Conservation (phyloP, 129 eudicot genomes). For the sunflower (Helianthus annuus) region DNA sequence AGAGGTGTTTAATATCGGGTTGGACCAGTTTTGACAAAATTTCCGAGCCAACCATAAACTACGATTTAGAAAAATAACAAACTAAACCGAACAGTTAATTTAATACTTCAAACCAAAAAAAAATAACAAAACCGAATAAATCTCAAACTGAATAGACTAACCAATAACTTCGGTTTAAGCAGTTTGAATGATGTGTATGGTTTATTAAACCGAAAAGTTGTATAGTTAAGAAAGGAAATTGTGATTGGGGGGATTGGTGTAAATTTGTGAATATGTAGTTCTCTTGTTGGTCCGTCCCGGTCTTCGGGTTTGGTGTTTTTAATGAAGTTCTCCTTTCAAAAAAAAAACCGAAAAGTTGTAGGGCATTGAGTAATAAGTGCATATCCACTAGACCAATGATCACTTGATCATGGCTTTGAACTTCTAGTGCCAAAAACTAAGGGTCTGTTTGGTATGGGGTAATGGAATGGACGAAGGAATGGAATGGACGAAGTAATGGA, state of each 20-base stretch:
- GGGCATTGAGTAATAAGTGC: conserved; percentile 2
- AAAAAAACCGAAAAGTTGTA: conserved; percentile 5
- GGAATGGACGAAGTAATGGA: too few relatives aligned
- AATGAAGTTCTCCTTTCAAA: too few relatives aligned
- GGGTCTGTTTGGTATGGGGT: too few relatives aligned
- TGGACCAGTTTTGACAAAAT: neutral
- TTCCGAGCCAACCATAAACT: neutral
- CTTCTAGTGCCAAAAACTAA: conserved; percentile 29
- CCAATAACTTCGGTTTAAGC: too few relatives aligned
- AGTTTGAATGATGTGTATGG: too few relatives aligned
- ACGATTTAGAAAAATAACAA: neutral
- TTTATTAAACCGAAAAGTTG: neutral
- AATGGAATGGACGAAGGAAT: too few relatives aligned
- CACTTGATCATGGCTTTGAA: conserved; percentile 33
- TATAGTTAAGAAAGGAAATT: too few relatives aligned
- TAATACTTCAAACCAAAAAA: neutral
- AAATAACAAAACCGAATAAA: neutral
- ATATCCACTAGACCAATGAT: conserved; percentile 19
- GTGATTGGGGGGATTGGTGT: too few relatives aligned
- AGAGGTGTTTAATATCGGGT: too few relatives aligned
- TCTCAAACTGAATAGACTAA: neutral
- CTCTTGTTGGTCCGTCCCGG: too few relatives aligned
- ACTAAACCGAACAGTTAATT: neutral
- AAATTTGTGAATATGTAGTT: too few relatives aligned
- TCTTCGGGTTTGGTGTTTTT: too few relatives aligned